Evolutionary conservation across 495 filamentous ascomycete genomes (phyloP).

Genomic region (Astrothelium subdiscretum): DNA sequence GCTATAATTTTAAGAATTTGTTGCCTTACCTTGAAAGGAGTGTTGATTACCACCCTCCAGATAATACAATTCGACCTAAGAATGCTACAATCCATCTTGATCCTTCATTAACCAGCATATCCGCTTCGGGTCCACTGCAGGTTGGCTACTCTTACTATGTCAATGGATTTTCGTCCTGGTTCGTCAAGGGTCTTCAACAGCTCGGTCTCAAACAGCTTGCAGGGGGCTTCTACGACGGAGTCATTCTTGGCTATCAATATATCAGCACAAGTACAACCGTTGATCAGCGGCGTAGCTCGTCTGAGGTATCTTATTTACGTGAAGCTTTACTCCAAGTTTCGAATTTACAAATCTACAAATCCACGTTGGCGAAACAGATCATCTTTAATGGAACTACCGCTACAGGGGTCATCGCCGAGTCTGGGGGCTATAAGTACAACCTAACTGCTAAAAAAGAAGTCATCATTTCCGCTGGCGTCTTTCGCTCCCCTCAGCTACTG

Average conservation of each 20-base stretch:
- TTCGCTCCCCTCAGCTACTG: constrained; percentile 13
- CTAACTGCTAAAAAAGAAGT: constrained; percentile 39
- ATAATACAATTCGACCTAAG: constrained; percentile 19
- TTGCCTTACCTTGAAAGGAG: constrained; percentile 44
- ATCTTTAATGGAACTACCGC: neutral
- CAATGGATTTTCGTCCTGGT: constrained; percentile 33
- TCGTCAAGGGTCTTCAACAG: constrained; percentile 21
- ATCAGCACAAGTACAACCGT: constrained; percentile 18
- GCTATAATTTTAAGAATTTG: constrained; percentile 39
- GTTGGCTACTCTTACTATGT: constrained; percentile 41
- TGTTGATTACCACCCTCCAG: constrained; percentile 38
- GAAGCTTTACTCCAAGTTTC: constrained; percentile 11
- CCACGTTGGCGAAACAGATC: neutral
- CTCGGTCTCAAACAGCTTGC: neutral
- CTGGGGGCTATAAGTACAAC: constrained; percentile 21
- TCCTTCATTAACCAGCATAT: constrained; percentile 18
- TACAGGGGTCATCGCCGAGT: neutral
- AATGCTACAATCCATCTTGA: constrained; percentile 32
- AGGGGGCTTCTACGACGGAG: constrained; percentile 12
- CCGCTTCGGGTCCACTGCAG: constrained; percentile 33
- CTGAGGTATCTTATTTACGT: constrained; percentile 31
- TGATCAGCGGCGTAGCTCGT: constrained; percentile 26
- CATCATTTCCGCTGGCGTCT: constrained; percentile 41
- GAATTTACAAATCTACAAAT: constrained; percentile 9
- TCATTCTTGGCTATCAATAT: constrained; percentile 19